phyloP scores from a whole-genome alignment of 1,284 basidiomycete species.

The Apiotrichum veenhuisii region DNA sequence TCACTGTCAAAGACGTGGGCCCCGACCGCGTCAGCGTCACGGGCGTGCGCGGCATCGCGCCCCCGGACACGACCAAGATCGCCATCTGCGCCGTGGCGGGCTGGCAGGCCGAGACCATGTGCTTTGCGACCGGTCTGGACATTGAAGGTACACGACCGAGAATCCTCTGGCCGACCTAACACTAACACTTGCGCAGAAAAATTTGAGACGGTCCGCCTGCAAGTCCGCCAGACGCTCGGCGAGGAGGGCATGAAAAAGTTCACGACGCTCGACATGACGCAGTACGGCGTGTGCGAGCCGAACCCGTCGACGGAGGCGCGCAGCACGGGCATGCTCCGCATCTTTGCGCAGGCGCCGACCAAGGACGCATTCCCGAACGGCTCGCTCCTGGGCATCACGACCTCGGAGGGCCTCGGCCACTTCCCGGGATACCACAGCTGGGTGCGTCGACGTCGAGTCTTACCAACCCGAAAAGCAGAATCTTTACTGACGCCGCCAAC shows the following conservation, averaged over 20 bases:
- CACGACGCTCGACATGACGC: constrained; percentile 20
- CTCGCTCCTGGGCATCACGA: constrained; percentile 4
- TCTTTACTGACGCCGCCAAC: neutral
- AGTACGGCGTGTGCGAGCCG: constrained; percentile 22
- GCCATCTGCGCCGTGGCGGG: constrained; percentile 25
- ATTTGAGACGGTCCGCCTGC: constrained; percentile 20
- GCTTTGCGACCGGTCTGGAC: constrained; percentile 23
- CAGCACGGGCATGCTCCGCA: constrained; percentile 23
- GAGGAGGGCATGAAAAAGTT: constrained; percentile 4
- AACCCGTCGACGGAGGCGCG: constrained; percentile 19
- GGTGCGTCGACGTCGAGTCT: neutral
- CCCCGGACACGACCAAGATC: constrained; percentile 29
- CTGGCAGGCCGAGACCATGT: constrained; percentile 24
- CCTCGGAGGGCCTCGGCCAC: constrained; percentile 21
- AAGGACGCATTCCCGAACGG: constrained; percentile 13
- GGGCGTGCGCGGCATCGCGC: constrained; percentile 23
- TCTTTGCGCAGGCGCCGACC: constrained; percentile 23
- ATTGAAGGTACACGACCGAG: constrained; percentile 6
- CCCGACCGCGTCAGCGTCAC: constrained; percentile 22
- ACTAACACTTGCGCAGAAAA: no score
- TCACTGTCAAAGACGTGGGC: constrained; percentile 15
- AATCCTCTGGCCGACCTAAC: no score
- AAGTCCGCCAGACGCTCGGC: constrained; percentile 15
- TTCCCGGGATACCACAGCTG: constrained; percentile 19
- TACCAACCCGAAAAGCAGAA: neutral